Percentiles rank a stretch among this genome's conserved stretches.
Conservation (phyloP, 441 rosid species). For the Mallotus japonicus region DNA sequence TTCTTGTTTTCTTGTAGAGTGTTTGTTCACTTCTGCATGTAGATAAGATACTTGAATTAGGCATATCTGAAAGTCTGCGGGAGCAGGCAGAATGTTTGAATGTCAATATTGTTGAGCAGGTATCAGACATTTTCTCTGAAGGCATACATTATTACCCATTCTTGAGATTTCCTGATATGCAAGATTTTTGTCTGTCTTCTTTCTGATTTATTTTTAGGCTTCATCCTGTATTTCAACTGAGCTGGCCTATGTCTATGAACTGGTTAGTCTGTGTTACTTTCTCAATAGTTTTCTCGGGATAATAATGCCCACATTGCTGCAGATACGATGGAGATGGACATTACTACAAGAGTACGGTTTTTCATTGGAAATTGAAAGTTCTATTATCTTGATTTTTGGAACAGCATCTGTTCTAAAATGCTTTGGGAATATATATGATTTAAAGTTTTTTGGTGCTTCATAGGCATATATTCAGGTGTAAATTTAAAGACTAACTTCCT, state of each 20-base stretch:
- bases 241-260: constrained; percentile 83
- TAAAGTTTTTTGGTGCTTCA: not conserved
- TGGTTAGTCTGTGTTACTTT: constrained; percentile 54
- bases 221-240: constrained; percentile 66
- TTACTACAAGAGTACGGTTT: not conserved
- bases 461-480: not conserved
- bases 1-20: constrained; percentile 50
- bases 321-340: not conserved
- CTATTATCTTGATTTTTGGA: constrained; percentile 6
- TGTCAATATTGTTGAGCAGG: constrained; percentile 73
- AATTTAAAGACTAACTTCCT: not conserved
- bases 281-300: not conserved
- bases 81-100: constrained; percentile 65
- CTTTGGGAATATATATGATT: not conserved
- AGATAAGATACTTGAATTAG: constrained; percentile 83
- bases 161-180: constrained; percentile 16
- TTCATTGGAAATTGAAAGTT: constrained; percentile 2
- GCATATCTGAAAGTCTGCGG: constrained; percentile 64
- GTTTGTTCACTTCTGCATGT: constrained; percentile 78
- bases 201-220: constrained; percentile 52
- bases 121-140: constrained; percentile 28
- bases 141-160: constrained; percentile 11
- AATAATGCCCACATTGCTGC: constrained; percentile 5
- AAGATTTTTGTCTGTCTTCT: not conserved
- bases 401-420: not conserved